Evolutionary conservation across 805 yeast genomes (phyloP).

Genomic region (Spathaspora girioi): DNA sequence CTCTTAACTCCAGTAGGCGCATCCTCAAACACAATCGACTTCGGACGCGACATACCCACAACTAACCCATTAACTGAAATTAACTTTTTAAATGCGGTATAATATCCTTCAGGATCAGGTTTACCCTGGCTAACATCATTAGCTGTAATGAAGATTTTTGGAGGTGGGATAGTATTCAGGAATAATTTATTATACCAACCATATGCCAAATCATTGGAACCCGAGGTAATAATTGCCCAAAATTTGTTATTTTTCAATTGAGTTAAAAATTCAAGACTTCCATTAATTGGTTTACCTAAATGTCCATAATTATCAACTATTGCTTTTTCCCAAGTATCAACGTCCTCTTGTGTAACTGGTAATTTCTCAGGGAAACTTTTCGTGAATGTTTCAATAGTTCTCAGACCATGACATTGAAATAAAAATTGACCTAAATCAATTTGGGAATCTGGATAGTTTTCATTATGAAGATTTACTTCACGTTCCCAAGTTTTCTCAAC

Average conservation of each 20-base stretch:
- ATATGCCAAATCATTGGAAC: conserved; percentile 14
- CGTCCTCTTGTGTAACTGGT: conserved; percentile 4
- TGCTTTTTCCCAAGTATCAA: conserved; percentile 8
- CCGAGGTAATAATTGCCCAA: conserved; percentile 21
- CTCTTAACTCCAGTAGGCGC: conserved; percentile 17
- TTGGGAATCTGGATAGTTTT: conserved; percentile 8
- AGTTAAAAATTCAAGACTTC: conserved; percentile 9
- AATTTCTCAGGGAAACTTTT: conserved; percentile 12
- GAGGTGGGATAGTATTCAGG: conserved; percentile 2
- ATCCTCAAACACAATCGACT: conserved; percentile 17
- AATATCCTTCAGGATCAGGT: conserved; percentile 19
- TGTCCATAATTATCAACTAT: conserved; percentile 15
- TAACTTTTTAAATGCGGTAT: conserved; percentile 7
- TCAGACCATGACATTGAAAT: conserved; percentile 14
- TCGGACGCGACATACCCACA: neutral
- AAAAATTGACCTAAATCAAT: conserved; percentile 10
- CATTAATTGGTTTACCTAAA: conserved; percentile 14
- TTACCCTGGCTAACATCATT: conserved; percentile 16
- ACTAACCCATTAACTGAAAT: neutral
- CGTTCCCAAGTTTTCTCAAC: conserved; percentile 16
- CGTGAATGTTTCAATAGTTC: conserved; percentile 13
- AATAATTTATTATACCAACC: conserved; percentile 15
- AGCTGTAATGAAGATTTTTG: conserved; percentile 17
- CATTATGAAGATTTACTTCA: conserved; percentile 12
- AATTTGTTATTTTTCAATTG: conserved; percentile 4